A percentile compares a stretch with the other conserved stretches of the same genome.
Evolutionary conservation across 2,329 filamentous ascomycete species (phyloP).

Genomic region (Botrytis squamosa): DNA sequence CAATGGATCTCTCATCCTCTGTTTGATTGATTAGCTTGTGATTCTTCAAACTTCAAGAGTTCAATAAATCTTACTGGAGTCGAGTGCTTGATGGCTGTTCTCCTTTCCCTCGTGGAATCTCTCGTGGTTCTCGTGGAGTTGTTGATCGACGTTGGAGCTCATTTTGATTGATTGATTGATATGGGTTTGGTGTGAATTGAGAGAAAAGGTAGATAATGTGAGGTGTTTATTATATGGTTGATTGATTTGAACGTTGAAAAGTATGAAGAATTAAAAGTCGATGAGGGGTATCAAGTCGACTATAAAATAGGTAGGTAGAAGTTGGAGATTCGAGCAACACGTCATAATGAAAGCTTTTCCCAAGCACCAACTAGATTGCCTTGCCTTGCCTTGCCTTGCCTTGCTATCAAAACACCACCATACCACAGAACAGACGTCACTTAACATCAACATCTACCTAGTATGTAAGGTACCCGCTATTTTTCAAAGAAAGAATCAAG

Average conservation of each 20-base stretch:
- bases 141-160: conserved; percentile 56
- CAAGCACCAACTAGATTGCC: not conserved
- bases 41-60: not conserved
- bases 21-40: conserved; percentile 30
- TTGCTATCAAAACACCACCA: conserved; percentile 9
- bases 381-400: not conserved
- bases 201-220: not conserved
- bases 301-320: conserved; percentile 18
- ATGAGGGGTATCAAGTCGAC: not conserved
- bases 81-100: conserved; percentile 65
- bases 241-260: not conserved
- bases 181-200: not conserved
- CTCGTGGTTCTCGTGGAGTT: conserved; percentile 73
- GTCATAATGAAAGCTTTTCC: conserved; percentile 18
- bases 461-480: conserved; percentile 18
- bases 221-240: not conserved
- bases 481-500: not conserved
- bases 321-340: not conserved
- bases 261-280: not conserved
- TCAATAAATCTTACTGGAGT: conserved; percentile 61
- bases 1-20: conserved; percentile 71
- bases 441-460: not conserved
- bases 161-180: conserved; percentile 25
- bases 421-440: conserved; percentile 16
- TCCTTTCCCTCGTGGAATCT: conserved; percentile 71